Evolutionary conservation across 164 flowering plant genomes (phyloP).

Genomic region (Hamamelis virginiana): DNA sequence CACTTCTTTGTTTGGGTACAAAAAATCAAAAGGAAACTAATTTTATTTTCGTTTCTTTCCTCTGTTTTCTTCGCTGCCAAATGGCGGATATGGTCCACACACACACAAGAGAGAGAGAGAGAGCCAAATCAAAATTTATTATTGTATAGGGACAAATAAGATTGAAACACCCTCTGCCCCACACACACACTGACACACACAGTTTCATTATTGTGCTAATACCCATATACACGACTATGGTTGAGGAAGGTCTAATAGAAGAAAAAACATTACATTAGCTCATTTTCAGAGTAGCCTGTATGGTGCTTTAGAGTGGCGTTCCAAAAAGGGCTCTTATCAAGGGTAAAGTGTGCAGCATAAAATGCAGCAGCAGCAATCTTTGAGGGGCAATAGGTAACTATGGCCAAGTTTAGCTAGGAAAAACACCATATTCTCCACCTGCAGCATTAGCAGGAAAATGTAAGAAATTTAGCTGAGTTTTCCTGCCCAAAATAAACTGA

Average conservation of each 20-base stretch:
- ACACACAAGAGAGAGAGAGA: too few relatives aligned
- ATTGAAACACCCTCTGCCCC: too few relatives aligned
- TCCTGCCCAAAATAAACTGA: background rate
- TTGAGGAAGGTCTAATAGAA: too few relatives aligned
- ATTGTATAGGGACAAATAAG: too few relatives aligned
- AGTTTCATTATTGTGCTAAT: background rate
- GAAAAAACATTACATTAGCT: constrained; percentile 33
- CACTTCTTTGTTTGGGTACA: too few relatives aligned
- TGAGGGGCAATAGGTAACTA: constrained; percentile 30
- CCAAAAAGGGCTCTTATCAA: constrained; percentile 53
- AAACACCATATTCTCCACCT: constrained; percentile 52
- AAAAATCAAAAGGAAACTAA: too few relatives aligned
- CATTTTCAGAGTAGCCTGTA: constrained; percentile 52
- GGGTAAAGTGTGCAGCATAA: constrained; percentile 54
- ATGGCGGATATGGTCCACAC: too few relatives aligned
- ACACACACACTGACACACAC: constrained; percentile 40
- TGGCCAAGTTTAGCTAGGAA: constrained; percentile 54
- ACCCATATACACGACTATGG: too few relatives aligned
- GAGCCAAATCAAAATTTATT: constrained; percentile 16
- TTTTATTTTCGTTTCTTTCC: too few relatives aligned
- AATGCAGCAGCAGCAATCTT: constrained; percentile 66
- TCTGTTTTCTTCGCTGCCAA: too few relatives aligned
- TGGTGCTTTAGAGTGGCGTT: constrained; percentile 54
- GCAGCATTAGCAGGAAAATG: background rate
- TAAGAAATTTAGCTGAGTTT: background rate